Base-by-base conservation (phyloP, 2,329 filamentous ascomycete species). In the Colletotrichum tanaceti region DNA sequence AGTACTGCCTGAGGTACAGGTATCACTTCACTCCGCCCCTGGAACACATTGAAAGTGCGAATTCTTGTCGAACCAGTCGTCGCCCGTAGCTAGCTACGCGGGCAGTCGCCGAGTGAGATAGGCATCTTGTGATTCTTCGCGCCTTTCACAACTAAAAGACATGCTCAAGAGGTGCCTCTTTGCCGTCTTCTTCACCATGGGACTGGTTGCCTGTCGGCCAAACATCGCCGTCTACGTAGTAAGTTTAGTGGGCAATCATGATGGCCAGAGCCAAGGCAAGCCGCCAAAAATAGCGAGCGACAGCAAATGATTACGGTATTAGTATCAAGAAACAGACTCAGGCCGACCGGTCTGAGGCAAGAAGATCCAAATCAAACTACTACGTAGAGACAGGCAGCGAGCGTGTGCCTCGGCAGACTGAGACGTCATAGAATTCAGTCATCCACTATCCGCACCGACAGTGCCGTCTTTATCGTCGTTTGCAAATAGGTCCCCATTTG, bases 341-440 rank as follows among this genome's bases (percentile, higher is more conserved):
- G 24, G 22, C 50, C 44, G 32, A 39, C 58, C 55, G 49, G 44
- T 63, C 55, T 59, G 62, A 68, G 62, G 65, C 65, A 43, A 53
- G 61, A 65, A 65, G 55, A 68, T 60, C 41, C 49, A 55, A 46
- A 39, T 52, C 35, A 57, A 49, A 38, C 22, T 11, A n/a, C n/a
- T n/a, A n/a, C n/a, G n/a, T n/a, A 16, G 28, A 57, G 20, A 35
- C 35, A 16, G 16, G 11, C 14, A 38, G 13, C 22, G 16, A 52
- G 46, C 16, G 11, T 50, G 58, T 50, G 58, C 58, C 46, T 43
- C 58, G 46, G 46, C 58, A 60, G 22, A 11, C 46, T n/a, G 41
- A 38, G 9, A 11, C 28, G 59, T 53, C 58, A 59, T 64, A 22
- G 24, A 32, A n/a, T 47, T n/a, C 13, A 28, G 65, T 64, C 60